Conservation (phyloP, 2,329 filamentous ascomycete species). For the Fusarium falciforme region DNA sequence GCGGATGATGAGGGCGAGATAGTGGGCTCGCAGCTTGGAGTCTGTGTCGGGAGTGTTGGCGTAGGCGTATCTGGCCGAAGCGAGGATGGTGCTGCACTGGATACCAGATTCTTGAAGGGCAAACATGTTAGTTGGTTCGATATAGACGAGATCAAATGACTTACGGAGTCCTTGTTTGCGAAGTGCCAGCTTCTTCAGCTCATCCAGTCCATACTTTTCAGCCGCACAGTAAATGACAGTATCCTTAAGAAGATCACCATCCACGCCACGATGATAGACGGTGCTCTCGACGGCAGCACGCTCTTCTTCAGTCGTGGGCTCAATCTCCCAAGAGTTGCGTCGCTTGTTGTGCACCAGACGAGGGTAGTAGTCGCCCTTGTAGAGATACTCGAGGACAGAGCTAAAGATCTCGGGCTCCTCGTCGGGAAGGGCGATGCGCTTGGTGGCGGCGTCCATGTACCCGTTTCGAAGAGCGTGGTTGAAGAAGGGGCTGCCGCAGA, state of each 20-base stretch:
- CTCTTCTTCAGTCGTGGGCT: slow-evolving; percentile 64
- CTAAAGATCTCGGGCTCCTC: slow-evolving; percentile 94
- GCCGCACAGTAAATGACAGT: slow-evolving; percentile 93
- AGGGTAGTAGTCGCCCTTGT: slow-evolving; percentile 94
- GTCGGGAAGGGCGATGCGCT: slow-evolving; percentile 82
- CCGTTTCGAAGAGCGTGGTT: slow-evolving; percentile 49
- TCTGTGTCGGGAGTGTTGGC: slow-evolving; percentile 89
- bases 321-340: slow-evolving; percentile 84
- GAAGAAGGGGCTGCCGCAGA: slow-evolving; percentile 84
- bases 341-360: slow-evolving; percentile 85
- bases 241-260: slow-evolving; percentile 82
- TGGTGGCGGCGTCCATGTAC: slow-evolving; percentile 55
- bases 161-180: slow-evolving; percentile 88
- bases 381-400: slow-evolving; percentile 88
- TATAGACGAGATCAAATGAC: slow-evolving; percentile 43
- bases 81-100: slow-evolving; percentile 84
- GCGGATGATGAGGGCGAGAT: slow-evolving; percentile 91
- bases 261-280: slow-evolving; percentile 73
- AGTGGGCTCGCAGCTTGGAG: slow-evolving; percentile 91
- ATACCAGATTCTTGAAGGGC: slow-evolving; percentile 73
- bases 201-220: slow-evolving; percentile 83
- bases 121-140: slow-evolving; percentile 5
- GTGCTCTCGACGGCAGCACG: slow-evolving; percentile 68
- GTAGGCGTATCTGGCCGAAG: slow-evolving; percentile 91
- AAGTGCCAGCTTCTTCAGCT: slow-evolving; percentile 85